phyloP scores from a whole-genome alignment of 1,284 basidiomycete genomes.

The Ustilago xerochloae region DNA sequence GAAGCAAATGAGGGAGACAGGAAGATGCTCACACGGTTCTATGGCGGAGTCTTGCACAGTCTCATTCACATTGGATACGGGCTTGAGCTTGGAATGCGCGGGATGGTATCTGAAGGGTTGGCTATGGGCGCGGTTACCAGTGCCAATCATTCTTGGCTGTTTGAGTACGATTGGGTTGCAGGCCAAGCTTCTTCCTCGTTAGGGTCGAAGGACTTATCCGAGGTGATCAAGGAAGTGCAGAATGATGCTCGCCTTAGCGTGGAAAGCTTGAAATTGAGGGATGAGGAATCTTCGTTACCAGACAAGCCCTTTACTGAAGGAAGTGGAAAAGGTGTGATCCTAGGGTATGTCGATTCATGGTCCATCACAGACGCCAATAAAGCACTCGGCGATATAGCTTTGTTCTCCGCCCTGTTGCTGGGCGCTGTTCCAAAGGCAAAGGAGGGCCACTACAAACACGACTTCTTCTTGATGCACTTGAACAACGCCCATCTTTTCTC shows the following conservation, averaged over 20 bases:
- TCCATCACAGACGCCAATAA: background rate
- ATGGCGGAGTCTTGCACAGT: conserved; percentile 66
- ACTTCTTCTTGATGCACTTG: conserved; percentile 52
- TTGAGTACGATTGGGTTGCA: conserved; percentile 22
- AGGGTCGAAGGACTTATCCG: conserved; percentile 1
- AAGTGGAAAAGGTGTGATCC: conserved; percentile 9
- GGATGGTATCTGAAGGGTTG: conserved; percentile 62
- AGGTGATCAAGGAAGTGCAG: conserved; percentile 25
- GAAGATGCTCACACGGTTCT: conserved; percentile 42
- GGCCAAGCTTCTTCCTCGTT: background rate
- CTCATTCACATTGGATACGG: conserved; percentile 68
- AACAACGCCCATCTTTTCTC: conserved; percentile 51
- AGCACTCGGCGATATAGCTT: conserved; percentile 20
- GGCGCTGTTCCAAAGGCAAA: conserved; percentile 23
- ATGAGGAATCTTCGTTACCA: conserved; percentile 7
- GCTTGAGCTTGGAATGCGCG: conserved; percentile 58
- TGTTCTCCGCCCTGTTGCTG: conserved; percentile 24
- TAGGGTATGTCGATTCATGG: conserved; percentile 34
- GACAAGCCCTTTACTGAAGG: conserved; percentile 21
- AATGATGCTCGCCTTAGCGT: conserved; percentile 7
- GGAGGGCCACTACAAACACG: conserved; percentile 21
- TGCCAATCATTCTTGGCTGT: conserved; percentile 18
- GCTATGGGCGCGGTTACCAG: conserved; percentile 39
- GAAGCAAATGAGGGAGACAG: conserved; percentile 20
- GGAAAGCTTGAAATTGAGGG: background rate